These are phyloP conservation scores for Porcisia deanei DNA, from an alignment of 208 protist species.

Conservation along the genomic window DNA sequence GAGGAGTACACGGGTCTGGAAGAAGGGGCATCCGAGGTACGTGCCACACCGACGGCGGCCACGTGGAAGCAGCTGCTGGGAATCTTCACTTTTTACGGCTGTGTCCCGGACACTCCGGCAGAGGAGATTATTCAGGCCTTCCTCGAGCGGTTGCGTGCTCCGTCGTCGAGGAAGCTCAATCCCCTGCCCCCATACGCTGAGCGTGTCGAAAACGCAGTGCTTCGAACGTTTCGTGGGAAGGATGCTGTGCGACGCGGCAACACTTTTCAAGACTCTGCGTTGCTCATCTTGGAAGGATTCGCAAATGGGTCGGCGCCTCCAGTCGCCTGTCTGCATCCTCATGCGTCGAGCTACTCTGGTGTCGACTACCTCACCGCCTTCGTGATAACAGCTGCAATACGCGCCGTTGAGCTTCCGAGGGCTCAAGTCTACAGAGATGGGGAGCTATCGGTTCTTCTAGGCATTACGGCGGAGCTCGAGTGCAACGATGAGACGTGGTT, in stretches of 20 bases:
- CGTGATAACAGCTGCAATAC: constrained; percentile 58
- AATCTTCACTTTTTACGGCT: constrained; percentile 88
- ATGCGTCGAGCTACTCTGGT: constrained; percentile 84
- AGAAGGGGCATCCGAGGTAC: constrained; percentile 22
- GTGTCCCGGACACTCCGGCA: constrained; percentile 71
- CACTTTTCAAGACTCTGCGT: constrained; percentile 71
- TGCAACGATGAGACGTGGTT: constrained; percentile 70
- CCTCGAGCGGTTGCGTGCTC: constrained; percentile 58
- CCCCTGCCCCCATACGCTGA: constrained; percentile 83
- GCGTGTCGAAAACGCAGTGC: constrained; percentile 30
- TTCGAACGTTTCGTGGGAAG: constrained; percentile 48
- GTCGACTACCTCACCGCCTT: constrained; percentile 83
- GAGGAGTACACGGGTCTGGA: constrained; percentile 46
- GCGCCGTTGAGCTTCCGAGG: constrained; percentile 51
- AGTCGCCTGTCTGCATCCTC: constrained; percentile 70
- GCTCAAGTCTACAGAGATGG: constrained; percentile 56
- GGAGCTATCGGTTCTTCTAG: constrained; percentile 72
- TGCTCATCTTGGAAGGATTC: constrained; percentile 81
- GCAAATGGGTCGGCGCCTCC: constrained; percentile 46
- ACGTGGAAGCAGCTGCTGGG: constrained; percentile 92
- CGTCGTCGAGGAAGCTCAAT: constrained; percentile 46
- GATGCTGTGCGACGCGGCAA: constrained; percentile 67
- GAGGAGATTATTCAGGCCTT: constrained; percentile 78
- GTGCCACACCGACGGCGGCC: constrained; percentile 44
- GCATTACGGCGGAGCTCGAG: constrained; percentile 71